Conservation (phyloP, 2,329 filamentous ascomycete species). For the Tolypocladium amazonense region DNA sequence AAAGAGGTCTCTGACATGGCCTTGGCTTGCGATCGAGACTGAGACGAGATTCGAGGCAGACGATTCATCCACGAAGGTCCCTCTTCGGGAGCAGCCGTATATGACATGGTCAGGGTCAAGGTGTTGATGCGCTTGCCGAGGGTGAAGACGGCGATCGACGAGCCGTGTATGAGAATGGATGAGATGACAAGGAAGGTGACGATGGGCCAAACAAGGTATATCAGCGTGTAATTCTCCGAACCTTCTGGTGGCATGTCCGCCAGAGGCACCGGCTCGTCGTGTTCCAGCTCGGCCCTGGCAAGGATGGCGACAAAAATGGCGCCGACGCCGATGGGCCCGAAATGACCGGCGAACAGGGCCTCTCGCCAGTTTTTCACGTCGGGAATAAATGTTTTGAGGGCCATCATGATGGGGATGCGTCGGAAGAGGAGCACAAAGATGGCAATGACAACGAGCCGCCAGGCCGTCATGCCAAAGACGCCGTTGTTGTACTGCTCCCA, state of each 20-base stretch:
- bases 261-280: conserved; percentile 62
- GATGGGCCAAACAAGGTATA: conserved; percentile 90
- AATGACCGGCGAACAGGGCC: conserved; percentile 91
- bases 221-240: conserved; percentile 53
- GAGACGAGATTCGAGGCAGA: conserved; percentile 59
- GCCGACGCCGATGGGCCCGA: conserved; percentile 93
- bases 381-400: conserved; percentile 83
- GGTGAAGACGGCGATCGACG: conserved; percentile 96
- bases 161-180: conserved; percentile 92
- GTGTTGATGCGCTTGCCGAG: conserved; percentile 98
- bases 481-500: conserved; percentile 83
- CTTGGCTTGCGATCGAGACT: conserved; percentile 71
- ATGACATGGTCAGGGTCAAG: conserved; percentile 87
- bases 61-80: conserved; percentile 93
- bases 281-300: conserved; percentile 83
- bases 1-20: conserved; percentile 72
- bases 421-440: conserved; percentile 91
- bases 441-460: conserved; percentile 89
- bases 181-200: conserved; percentile 87
- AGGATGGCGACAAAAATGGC: conserved; percentile 93
- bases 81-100: conserved; percentile 81
- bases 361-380: conserved; percentile 98
- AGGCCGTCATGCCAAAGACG: conserved; percentile 65
- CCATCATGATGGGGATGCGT: conserved; percentile 88
- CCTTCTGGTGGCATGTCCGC: conserved; percentile 45